Evolutionary conservation across 345 rosid genomes (phyloP).

Genomic region (Populus tremula): DNA sequence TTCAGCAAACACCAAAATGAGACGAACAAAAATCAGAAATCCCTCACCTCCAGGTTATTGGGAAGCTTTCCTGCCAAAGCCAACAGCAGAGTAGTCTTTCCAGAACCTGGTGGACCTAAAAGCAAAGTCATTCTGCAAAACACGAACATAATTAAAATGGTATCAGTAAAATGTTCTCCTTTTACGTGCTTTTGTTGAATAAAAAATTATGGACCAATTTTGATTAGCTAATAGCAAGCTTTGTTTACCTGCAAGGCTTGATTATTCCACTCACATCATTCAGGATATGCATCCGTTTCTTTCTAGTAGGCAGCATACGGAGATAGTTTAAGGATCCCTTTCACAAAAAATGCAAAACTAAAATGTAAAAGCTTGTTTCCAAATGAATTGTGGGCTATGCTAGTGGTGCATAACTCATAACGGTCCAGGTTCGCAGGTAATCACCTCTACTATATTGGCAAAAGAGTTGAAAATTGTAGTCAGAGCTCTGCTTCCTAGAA

Average conservation of each 20-base stretch:
- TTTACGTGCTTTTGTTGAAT: no score
- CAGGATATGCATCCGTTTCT: slow-evolving; percentile 53
- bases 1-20: neutral
- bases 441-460: slow-evolving; percentile 51
- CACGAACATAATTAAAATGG: neutral
- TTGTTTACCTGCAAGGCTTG: slow-evolving; percentile 33
- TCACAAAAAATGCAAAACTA: neutral
- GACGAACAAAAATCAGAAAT: neutral
- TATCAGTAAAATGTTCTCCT: no score
- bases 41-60: slow-evolving; percentile 42
- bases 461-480: slow-evolving; percentile 53
- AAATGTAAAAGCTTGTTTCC: no score
- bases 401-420: no score
- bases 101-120: slow-evolving; percentile 75
- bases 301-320: slow-evolving; percentile 42
- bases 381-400: no score
- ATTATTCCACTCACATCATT: slow-evolving; percentile 60
- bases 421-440: no score
- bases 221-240: no score
- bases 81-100: slow-evolving; percentile 65
- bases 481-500: slow-evolving; percentile 64
- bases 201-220: no score
- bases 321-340: slow-evolving; percentile 25
- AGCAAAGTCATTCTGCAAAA: slow-evolving; percentile 59
- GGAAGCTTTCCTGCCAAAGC: slow-evolving; percentile 74